Percentiles rank a stretch among this genome's conserved stretches.
Evolutionary conservation across 2,329 filamentous ascomycete genomes (phyloP).

Genomic region (Erysiphe pisi): DNA sequence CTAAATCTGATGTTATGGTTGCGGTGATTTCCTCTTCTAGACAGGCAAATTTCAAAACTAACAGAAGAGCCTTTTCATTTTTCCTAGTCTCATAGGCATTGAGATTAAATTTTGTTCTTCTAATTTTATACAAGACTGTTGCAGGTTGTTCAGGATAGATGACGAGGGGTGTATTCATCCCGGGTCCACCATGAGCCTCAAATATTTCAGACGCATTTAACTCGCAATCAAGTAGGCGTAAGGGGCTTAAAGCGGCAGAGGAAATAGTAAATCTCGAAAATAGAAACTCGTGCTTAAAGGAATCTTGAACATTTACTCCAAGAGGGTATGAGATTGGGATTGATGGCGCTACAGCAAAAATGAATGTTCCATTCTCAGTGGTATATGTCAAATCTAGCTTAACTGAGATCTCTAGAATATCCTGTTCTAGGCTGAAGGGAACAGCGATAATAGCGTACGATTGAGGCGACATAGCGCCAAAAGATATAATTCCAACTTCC

Average conservation of each 20-base stretch:
- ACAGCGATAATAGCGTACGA: slow-evolving; percentile 50
- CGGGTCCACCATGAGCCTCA: slow-evolving; percentile 49
- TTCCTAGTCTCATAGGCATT: slow-evolving; percentile 33
- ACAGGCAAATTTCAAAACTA: slow-evolving; percentile 66
- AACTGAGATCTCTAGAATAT: slow-evolving; percentile 58
- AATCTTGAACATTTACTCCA: slow-evolving; percentile 92
- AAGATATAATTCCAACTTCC: slow-evolving; percentile 46
- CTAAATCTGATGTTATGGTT: slow-evolving; percentile 42
- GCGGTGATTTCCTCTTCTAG: slow-evolving; percentile 61
- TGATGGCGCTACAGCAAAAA: slow-evolving; percentile 50
- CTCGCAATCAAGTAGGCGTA: slow-evolving; percentile 61
- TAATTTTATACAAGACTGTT: slow-evolving; percentile 69
- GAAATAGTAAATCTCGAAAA: slow-evolving; percentile 89
- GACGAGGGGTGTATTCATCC: slow-evolving; percentile 46
- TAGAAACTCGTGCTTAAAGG: slow-evolving; percentile 72
- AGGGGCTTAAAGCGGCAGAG: slow-evolving; percentile 61
- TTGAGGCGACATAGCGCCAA: slow-evolving; percentile 42
- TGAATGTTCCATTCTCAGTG: slow-evolving; percentile 55
- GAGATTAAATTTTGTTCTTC: slow-evolving; percentile 39
- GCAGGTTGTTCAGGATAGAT: slow-evolving; percentile 75
- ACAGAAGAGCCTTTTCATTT: slow-evolving; percentile 44
- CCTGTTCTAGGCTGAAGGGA: slow-evolving; percentile 75
- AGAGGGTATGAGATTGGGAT: slow-evolving; percentile 68
- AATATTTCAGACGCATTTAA: slow-evolving; percentile 62
- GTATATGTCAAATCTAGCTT: slow-evolving; percentile 67